These are phyloP conservation scores for Angophora floribunda DNA, from an alignment of 345 rosid genomes.

Conservation along the genomic window DNA sequence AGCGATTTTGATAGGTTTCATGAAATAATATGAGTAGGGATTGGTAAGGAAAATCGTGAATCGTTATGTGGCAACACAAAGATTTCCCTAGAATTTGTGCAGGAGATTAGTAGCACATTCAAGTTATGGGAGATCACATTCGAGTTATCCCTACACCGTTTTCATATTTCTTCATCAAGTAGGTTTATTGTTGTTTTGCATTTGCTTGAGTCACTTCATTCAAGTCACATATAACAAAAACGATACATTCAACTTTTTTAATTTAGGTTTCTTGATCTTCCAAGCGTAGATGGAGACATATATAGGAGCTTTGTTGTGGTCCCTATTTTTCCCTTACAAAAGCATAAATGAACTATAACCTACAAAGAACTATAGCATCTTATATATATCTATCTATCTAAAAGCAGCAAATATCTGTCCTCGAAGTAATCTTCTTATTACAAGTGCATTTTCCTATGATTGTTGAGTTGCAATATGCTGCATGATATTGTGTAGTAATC, in stretches of 20 bases:
- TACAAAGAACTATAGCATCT: neutral
- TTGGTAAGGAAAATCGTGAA: neutral
- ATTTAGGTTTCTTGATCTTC: neutral
- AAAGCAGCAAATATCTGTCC: neutral
- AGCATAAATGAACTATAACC: neutral
- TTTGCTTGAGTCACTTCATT: neutral
- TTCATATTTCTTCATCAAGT: neutral
- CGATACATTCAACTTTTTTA: too few relatives aligned
- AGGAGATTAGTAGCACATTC: neutral
- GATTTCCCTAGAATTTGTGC: neutral
- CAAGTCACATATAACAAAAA: neutral
- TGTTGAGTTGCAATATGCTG: neutral
- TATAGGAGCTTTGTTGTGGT: neutral
- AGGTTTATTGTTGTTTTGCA: neutral
- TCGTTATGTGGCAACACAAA: neutral
- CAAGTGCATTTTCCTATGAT: neutral
- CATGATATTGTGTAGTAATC: neutral
- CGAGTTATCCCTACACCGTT: fast-evolving
- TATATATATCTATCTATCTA: neutral
- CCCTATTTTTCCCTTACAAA: neutral
- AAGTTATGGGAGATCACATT: neutral
- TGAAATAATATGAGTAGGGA: neutral
- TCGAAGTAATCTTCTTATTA: neutral
- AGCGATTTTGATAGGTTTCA: neutral
- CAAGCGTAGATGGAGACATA: neutral